These are phyloP conservation scores for Calocybe gambosa DNA, from an alignment of 1,284 basidiomycete genomes.

Conservation along the genomic window DNA sequence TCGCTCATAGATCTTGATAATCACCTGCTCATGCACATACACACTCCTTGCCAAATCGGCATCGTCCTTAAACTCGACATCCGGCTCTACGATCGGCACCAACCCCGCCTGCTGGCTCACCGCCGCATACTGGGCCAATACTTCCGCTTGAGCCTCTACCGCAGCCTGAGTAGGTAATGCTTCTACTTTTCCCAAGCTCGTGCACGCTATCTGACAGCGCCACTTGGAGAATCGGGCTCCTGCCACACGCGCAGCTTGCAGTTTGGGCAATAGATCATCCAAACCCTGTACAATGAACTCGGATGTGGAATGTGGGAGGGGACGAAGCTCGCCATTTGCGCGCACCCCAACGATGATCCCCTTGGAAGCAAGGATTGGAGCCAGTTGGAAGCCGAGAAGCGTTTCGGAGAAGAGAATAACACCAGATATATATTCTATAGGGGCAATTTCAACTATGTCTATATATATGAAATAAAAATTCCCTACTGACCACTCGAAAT, in stretches of 20 bases:
- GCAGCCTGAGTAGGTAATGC: slow-evolving; percentile 12
- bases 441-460: background rate
- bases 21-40: slow-evolving; percentile 41
- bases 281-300: slow-evolving; percentile 47
- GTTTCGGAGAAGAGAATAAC: slow-evolving; percentile 45
- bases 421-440: slow-evolving; percentile 42
- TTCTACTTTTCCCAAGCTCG: slow-evolving; percentile 17
- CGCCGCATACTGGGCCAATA: slow-evolving; percentile 32
- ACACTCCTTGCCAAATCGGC: slow-evolving; percentile 39
- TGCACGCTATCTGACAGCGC: slow-evolving; percentile 43
- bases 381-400: slow-evolving; percentile 42
- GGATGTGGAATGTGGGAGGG: slow-evolving; percentile 35
- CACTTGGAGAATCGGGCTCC: slow-evolving; percentile 50
- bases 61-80: slow-evolving; percentile 45
- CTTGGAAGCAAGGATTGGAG: slow-evolving; percentile 33
- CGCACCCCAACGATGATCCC: slow-evolving; percentile 46
- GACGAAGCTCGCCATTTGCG: slow-evolving; percentile 43
- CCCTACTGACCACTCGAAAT: slow-evolving; percentile 30
- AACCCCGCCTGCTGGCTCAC: slow-evolving; percentile 36
- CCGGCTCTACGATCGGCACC: slow-evolving; percentile 48
- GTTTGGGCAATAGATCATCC: slow-evolving; percentile 37
- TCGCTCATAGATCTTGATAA: slow-evolving; percentile 38
- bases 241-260: slow-evolving; percentile 36
- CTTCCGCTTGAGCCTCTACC: slow-evolving; percentile 32
- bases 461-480: background rate